Conservation (phyloP, 257 asterid genomes). For the Gentiana dahurica region DNA sequence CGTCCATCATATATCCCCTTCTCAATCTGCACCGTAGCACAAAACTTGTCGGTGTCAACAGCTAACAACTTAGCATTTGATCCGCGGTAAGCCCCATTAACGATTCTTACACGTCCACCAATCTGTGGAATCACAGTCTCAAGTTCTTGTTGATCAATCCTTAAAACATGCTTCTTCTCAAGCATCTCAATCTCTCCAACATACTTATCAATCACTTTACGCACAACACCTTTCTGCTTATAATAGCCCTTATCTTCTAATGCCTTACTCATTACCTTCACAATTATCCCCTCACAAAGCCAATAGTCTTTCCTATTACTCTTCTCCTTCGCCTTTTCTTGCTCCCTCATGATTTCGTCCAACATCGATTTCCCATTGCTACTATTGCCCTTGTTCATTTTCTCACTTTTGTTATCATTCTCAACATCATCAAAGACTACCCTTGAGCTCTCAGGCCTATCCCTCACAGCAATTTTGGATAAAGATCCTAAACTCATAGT, state of each 20-base stretch:
- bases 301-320: slow-evolving; percentile 87
- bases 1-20: slow-evolving; percentile 86
- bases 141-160: slow-evolving; percentile 91
- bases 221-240: slow-evolving; percentile 78
- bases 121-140: slow-evolving; percentile 95
- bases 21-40: slow-evolving; percentile 83
- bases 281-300: slow-evolving; percentile 76
- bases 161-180: slow-evolving; percentile 71
- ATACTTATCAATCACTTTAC: slow-evolving; percentile 69
- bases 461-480: slow-evolving; percentile 26
- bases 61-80: slow-evolving; percentile 59
- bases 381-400: slow-evolving; percentile 24
- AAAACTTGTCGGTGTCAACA: slow-evolving; percentile 47
- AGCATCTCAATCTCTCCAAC: slow-evolving; percentile 92
- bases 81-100: slow-evolving; percentile 88
- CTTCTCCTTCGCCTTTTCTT: slow-evolving; percentile 72
- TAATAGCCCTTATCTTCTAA: slow-evolving; percentile 75
- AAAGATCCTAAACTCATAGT: slow-evolving; percentile 47
- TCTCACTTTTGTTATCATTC: slow-evolving; percentile 29
- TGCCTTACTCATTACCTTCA: slow-evolving; percentile 87
- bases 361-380: slow-evolving; percentile 28
- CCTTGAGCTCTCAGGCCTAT: slow-evolving; percentile 37
- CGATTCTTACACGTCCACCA: slow-evolving; percentile 80
- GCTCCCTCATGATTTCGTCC: slow-evolving; percentile 83
- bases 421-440: slow-evolving; percentile 48